Conservation (phyloP, 2,329 filamentous ascomycete genomes). For the Pseudogymnoascus sp. region DNA sequence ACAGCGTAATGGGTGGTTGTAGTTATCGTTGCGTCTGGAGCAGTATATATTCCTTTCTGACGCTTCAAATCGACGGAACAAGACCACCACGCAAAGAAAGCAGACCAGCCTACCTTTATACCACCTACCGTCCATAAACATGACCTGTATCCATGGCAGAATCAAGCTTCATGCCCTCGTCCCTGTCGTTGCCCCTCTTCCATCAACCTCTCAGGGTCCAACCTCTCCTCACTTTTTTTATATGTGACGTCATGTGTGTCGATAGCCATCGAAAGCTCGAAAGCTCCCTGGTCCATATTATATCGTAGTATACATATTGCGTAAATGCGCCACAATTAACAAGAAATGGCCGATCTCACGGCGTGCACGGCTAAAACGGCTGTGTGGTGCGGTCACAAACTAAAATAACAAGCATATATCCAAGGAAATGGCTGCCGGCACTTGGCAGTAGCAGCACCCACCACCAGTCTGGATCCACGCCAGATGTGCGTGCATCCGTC, state of each 20-base stretch:
- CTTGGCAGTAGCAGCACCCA: not conserved
- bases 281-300: slow-evolving; percentile 1
- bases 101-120: not conserved
- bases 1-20: not conserved
- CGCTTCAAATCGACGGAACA: not conserved
- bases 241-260: not conserved
- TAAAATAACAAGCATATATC: not conserved
- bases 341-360: not conserved
- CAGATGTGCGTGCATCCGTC: too few species aligned
- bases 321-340: not conserved
- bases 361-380: not conserved
- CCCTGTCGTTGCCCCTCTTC: not conserved
- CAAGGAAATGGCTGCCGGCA: slow-evolving; percentile 2
- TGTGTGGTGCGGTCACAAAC: not conserved
- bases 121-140: not conserved
- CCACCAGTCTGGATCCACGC: too few species aligned
- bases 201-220: not conserved
- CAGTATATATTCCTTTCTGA: not conserved
- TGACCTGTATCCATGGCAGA: not conserved
- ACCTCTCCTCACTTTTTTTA: not conserved
- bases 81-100: not conserved
- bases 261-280: not conserved
- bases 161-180: not conserved
- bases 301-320: not conserved
- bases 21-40: not conserved